Conservation (phyloP, 495 filamentous ascomycete genomes). For the Trichoderma orchidacearum region DNA sequence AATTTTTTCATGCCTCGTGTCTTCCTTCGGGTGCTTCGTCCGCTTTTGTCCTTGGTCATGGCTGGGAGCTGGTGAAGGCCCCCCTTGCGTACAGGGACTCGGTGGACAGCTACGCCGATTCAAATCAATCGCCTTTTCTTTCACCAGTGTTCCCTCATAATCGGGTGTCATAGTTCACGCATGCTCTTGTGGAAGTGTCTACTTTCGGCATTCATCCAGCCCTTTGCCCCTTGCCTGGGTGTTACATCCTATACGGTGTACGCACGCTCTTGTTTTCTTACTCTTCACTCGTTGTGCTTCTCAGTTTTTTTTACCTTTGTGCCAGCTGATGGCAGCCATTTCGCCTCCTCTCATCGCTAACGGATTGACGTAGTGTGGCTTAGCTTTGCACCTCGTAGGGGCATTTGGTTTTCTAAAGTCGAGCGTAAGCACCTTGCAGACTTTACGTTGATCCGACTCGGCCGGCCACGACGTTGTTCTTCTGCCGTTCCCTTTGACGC, state of each 20-base stretch:
- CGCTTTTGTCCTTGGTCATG: neutral
- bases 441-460: neutral
- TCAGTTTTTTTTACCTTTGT: neutral
- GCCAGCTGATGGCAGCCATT: neutral
- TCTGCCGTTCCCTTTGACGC: neutral
- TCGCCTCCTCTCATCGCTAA: neutral
- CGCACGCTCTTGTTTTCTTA: neutral
- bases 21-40: neutral
- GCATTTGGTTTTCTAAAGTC: neutral
- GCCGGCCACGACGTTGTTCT: neutral
- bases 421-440: neutral
- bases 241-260: neutral
- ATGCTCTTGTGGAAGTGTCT: neutral
- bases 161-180: neutral
- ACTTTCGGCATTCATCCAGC: neutral
- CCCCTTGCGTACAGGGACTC: neutral
- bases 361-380: neutral
- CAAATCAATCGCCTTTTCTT: neutral
- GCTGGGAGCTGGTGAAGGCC: neutral
- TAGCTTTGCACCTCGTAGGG: neutral
- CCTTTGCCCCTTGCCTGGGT: neutral
- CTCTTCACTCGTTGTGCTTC: neutral
- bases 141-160: neutral
- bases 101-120: neutral
- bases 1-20: neutral